Base-by-base conservation (phyloP, 441 rosid genomes). In the Mallotus repandus region DNA sequence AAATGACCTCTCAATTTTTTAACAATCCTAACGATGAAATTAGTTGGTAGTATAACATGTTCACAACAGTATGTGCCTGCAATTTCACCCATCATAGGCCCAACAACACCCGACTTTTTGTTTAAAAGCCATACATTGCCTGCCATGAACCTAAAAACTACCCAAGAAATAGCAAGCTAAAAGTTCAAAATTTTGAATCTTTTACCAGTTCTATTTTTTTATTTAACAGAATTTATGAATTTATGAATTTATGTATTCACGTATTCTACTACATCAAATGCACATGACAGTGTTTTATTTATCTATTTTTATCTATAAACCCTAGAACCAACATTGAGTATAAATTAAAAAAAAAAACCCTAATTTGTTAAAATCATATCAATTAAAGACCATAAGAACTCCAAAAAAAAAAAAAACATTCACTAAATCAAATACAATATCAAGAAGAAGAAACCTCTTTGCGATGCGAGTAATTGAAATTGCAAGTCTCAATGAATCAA, bases 311-410 rank as follows among this genome's bases (percentile, higher is more conserved):
- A 68, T 58, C 55, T 41, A 49, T 29, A 62, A 69, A 10, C 52
- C 68, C 66, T 69, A 35, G 22, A 72, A 63, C 9, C 4, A 50
- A 14, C 15, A 50, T 45, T 12, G 19, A 66, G 46, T 14, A 52
- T 19, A 29, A 29, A 29, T 29, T 35, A 32, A 32, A 60, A 69
- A 25, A 25, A 25, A 0, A 46, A 83, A 74, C 79, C 85, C 84
- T 79, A 83, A 80, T 54, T 63, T 78, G 79, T 69, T 70, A 73
- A 54, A 71, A 76, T 19, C 74, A 25, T 61, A 41, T 19, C 18
- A 46, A 65, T 54, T 18, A 46, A 21, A 25, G 16, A 2, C 12
- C 25, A 19, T 9, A 29, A 16, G 3, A 61, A 57, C 48, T 43
- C 10, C 14, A 25, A 69, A 60, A 8, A 38, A 11, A 38, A 11